Conservation (phyloP, 164 flowering plant genomes). For the Berberis thunbergii region DNA sequence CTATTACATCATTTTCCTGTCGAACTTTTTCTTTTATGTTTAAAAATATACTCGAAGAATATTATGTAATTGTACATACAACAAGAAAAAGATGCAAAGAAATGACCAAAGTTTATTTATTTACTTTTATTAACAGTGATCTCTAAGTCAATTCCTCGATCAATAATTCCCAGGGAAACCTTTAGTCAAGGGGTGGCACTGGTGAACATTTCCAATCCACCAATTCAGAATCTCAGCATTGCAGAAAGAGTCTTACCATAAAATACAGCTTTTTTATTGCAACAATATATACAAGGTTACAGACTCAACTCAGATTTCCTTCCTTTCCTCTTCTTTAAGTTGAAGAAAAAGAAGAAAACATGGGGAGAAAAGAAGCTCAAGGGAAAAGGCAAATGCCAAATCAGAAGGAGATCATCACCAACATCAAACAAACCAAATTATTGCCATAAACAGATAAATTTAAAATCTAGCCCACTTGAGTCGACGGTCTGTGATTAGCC, state of each 20-base stretch:
- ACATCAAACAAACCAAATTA: no score
- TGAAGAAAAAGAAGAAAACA: neutral
- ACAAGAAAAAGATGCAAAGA: no score
- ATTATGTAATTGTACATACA: no score
- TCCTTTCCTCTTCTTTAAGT: neutral
- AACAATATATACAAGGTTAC: neutral
- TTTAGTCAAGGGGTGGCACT: neutral
- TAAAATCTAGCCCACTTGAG: no score
- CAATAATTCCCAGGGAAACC: neutral
- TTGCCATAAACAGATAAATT: no score
- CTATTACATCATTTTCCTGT: no score
- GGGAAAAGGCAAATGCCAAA: neutral
- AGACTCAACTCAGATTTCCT: neutral
- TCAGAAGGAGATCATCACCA: neutral
- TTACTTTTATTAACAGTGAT: no score
- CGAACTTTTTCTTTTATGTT: no score
- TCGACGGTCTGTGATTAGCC: no score
- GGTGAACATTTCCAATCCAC: neutral
- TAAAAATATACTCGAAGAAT: no score
- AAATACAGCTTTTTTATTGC: neutral
- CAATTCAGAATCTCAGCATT: neutral
- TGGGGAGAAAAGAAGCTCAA: neutral
- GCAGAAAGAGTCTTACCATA: neutral
- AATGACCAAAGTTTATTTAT: no score
- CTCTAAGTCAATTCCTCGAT: no score